Evolutionary conservation across 306 rosid genomes (phyloP).

Genomic region (Prosopis cineraria): DNA sequence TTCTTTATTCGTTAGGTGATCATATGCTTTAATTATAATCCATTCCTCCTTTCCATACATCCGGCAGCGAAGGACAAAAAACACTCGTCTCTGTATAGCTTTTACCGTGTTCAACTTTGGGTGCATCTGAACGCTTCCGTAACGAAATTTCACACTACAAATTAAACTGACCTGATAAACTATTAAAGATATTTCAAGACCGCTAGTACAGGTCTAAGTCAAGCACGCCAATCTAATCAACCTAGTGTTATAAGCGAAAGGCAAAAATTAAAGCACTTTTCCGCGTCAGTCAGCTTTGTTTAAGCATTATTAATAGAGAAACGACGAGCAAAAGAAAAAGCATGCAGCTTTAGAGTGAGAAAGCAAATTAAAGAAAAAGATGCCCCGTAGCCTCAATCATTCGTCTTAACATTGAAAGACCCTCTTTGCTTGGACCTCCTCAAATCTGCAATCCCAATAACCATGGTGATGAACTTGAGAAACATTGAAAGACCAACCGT

Average conservation of each 20-base stretch:
- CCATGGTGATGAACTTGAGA: conserved; percentile 6
- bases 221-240: background rate
- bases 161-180: background rate
- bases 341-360: background rate
- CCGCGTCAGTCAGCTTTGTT: background rate
- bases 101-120: background rate
- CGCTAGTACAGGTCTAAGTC: background rate
- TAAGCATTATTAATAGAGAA: background rate
- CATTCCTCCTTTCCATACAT: background rate
- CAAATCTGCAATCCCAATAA: too few relatives aligned
- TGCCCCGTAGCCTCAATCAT: background rate
- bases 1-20: background rate
- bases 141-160: background rate
- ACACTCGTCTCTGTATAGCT: background rate
- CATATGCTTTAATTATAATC: background rate
- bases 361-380: background rate
- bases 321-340: background rate
- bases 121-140: background rate
- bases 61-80: background rate
- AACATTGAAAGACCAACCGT: background rate
- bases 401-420: background rate
- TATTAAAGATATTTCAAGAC: background rate
- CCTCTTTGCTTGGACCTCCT: background rate
- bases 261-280: background rate
- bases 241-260: background rate